Evolutionary conservation across 495 filamentous ascomycete species (phyloP).

Genomic region (Xylaria longipes): DNA sequence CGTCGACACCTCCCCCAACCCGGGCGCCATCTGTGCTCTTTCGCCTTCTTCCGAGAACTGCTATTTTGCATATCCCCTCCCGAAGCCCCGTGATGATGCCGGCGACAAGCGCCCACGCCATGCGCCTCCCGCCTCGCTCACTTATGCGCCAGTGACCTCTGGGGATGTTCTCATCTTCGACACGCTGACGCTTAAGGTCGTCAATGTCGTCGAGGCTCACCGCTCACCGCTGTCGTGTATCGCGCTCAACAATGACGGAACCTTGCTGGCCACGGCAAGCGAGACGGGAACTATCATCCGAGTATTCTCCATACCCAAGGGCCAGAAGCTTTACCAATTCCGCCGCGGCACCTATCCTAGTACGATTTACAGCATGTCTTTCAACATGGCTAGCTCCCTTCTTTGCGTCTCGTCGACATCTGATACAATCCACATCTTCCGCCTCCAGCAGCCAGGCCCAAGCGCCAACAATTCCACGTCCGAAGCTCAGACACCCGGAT

Average conservation of each 20-base stretch:
- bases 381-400: conserved; percentile 90
- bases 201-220: conserved; percentile 94
- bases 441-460: conserved; percentile 56
- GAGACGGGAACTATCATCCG: conserved; percentile 98
- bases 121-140: conserved; percentile 74
- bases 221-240: conserved; percentile 89
- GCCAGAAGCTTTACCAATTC: conserved; percentile 93
- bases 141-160: conserved; percentile 78
- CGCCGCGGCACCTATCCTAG: conserved; percentile 92
- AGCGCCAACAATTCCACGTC: conserved; percentile 34
- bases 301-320: conserved; percentile 88
- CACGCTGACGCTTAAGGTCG: conserved; percentile 80
- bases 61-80: conserved; percentile 91
- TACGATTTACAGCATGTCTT: conserved; percentile 98
- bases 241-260: conserved; percentile 89
- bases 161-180: conserved; percentile 95
- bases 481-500: conserved; percentile 38
- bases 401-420: conserved; percentile 95
- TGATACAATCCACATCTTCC: conserved; percentile 97
- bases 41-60: conserved; percentile 95
- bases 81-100: conserved; percentile 70
- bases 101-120: conserved; percentile 74
- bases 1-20: conserved; percentile 92
- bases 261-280: conserved; percentile 90
- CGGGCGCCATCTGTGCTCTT: conserved; percentile 86